These are phyloP conservation scores for Globisporangium mamillatum DNA, from an alignment of 352 stramenopile genomes.

Conservation along the genomic window DNA sequence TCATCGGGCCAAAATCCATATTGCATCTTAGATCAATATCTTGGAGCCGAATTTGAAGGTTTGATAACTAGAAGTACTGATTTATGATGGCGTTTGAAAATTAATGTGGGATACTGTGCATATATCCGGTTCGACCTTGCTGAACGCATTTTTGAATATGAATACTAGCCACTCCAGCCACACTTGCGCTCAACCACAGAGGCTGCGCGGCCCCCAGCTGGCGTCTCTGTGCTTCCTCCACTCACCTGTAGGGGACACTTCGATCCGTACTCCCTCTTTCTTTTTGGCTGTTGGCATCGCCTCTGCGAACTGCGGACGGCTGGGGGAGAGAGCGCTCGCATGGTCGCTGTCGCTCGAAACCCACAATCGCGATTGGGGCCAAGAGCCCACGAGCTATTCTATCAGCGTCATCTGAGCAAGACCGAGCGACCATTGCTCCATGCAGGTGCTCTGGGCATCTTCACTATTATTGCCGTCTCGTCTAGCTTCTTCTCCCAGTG, in stretches of 20 bases:
- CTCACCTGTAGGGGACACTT: background rate
- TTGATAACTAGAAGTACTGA: background rate
- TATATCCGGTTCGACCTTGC: background rate
- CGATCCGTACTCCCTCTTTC: background rate
- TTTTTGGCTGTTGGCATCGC: background rate
- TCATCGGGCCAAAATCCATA: background rate
- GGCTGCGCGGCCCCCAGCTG: conserved; percentile 1
- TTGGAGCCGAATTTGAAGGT: background rate
- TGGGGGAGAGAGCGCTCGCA: background rate
- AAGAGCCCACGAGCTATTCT: conserved; percentile 1
- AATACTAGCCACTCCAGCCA: background rate
- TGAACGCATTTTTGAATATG: background rate
- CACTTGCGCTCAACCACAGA: background rate
- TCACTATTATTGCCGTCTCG: background rate
- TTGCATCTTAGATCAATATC: background rate
- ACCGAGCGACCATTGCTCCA: background rate
- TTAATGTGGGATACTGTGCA: background rate
- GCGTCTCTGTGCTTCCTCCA: background rate
- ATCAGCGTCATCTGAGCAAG: background rate
- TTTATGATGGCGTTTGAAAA: no score
- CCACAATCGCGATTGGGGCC: conserved; percentile 8
- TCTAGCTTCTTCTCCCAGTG: background rate
- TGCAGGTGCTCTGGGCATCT: background rate
- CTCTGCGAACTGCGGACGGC: background rate
- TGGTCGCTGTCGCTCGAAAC: background rate